Conservation (phyloP, 305 asterid genomes). For the Ajuga reptans region DNA sequence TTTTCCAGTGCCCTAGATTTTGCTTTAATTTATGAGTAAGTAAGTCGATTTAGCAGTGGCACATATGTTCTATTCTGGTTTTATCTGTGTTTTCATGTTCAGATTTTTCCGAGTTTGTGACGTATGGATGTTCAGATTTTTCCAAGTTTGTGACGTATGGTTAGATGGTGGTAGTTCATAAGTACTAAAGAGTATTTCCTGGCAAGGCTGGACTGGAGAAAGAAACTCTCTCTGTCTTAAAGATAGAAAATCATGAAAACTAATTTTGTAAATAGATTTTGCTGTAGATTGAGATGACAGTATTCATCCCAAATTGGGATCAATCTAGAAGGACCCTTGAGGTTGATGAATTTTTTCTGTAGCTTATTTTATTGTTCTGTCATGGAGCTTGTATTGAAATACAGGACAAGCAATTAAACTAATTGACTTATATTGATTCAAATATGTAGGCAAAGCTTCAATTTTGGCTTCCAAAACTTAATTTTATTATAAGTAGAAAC, state of each 20-base stretch:
- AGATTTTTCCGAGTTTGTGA: background rate
- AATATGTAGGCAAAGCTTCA: background rate
- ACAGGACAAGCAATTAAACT: background rate
- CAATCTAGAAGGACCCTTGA: background rate
- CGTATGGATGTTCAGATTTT: background rate
- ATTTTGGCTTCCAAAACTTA: constrained; percentile 3
- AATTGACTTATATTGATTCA: background rate
- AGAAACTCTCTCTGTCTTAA: background rate
- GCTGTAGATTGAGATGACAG: constrained; percentile 8
- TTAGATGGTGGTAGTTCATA: background rate
- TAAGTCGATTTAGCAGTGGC: background rate
- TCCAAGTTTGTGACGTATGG: background rate
- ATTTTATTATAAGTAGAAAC: background rate
- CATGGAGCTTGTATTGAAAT: constrained; percentile 5
- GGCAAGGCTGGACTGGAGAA: constrained; percentile 5
- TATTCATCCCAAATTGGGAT: background rate
- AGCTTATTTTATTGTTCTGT: background rate
- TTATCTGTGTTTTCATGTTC: background rate
- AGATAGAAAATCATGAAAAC: background rate
- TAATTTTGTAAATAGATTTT: background rate
- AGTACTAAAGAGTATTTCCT: background rate
- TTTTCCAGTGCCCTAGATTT: background rate
- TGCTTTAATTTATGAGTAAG: background rate
- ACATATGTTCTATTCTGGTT: background rate
- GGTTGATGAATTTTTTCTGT: background rate